phyloP scores from a whole-genome alignment of 768 basidiomycete genomes.

The Tricholoma bakamatsutake region DNA sequence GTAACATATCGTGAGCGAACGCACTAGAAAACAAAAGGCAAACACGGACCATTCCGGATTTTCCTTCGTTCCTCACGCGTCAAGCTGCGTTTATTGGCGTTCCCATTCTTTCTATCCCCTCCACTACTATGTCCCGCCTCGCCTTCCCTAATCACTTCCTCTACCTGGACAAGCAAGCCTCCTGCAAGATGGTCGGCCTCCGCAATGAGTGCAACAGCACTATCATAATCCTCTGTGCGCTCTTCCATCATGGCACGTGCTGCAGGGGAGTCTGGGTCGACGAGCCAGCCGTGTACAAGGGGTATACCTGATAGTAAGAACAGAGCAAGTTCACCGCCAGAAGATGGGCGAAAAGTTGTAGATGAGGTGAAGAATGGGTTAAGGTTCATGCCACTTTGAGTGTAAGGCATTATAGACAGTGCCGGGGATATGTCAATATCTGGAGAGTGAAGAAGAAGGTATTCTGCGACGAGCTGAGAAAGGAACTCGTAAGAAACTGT shows the following conservation, averaged over 20 bases:
- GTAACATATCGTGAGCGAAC: not conserved
- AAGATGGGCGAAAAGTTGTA: conserved; percentile 61
- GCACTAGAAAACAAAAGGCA: not conserved
- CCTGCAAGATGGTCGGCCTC: conserved; percentile 73
- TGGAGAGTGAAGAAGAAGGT: conserved; percentile 56
- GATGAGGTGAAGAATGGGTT: conserved; percentile 77
- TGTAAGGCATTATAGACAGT: conserved; percentile 69
- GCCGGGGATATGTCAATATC: conserved; percentile 66
- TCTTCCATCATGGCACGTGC: conserved; percentile 38
- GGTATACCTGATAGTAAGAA: conserved; percentile 79
- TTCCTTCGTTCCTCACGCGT: conserved; percentile 53
- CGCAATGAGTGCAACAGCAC: conserved; percentile 66
- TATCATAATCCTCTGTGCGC: conserved; percentile 63
- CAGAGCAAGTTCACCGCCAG: conserved; percentile 73
- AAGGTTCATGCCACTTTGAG: conserved; percentile 87
- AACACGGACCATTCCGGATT: conserved; percentile 60
- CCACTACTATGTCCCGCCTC: conserved; percentile 10
- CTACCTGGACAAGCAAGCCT: conserved; percentile 44
- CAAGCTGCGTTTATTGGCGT: conserved; percentile 18
- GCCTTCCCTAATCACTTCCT: conserved; percentile 25
- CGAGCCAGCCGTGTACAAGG: conserved; percentile 87
- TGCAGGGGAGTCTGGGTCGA: conserved; percentile 63
- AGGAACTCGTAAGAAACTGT: conserved; percentile 83
- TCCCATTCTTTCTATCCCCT: conserved; percentile 1
- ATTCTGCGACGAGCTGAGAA: conserved; percentile 77